Base-by-base conservation (phyloP, 257 asterid genomes). In the Scutellaria minor region DNA sequence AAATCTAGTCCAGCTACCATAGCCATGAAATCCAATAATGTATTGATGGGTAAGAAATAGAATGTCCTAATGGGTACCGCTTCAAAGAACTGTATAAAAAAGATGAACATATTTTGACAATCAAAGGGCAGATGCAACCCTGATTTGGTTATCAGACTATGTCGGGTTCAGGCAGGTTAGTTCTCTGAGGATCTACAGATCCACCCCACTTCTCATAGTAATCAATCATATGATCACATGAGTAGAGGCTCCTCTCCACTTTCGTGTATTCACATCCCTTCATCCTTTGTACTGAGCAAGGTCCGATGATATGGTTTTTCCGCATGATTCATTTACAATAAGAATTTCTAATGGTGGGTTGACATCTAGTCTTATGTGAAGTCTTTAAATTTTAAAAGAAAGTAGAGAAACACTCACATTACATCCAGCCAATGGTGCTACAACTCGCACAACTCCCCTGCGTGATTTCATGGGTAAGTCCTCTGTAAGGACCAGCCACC, bases 381-480 rank as follows among this genome's bases (percentile, higher is more conserved):
- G 18, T 60, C 13, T 6, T 10, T 12, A 41, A 47, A 14, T 35
- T 12, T 61, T 27, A 18, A 74, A 27, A 66, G 57, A 61, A 5
- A 13, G 11, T 40, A 57, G 51, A 63, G 42, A 12, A 35, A 44
- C 60, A 87, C 99, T 85, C 85, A 94, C 99, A 79, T 84, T 91
- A 77, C 95, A 94, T 78, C 99, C 99, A 72, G 93, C 88, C 83
- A 94, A 80, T 22, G 98, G 99, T 7, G 99, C 97, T 27, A 82
- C 69, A 72, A 95, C 96, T 75, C 97, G 91, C 53, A 95, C 84
- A 66, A 90, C 55, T 71, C 99, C 99, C 76, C 74, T 74, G 44
- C 81, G 82, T 62, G 84, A 75, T 74, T 81, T 88, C 82, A 72
- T 62, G 67, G 84, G 84, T 57, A 78, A 70, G 79, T 87, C 98